Evolutionary conservation across 805 yeast species (phyloP).

Genomic region (Wickerhamomyces strasburgensis): DNA sequence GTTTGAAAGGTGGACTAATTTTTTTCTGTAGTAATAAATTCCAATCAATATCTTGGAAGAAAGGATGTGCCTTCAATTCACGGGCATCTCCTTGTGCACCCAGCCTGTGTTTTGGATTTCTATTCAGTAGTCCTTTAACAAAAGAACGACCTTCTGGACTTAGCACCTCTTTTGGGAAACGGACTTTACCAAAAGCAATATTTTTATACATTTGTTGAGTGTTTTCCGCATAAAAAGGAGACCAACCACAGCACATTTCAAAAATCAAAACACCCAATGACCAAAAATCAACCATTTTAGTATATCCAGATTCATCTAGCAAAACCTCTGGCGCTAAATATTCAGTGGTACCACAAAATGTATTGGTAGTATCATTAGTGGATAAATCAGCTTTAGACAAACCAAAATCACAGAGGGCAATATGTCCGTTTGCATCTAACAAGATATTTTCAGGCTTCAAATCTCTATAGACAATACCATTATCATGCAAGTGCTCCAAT

Average conservation of each 20-base stretch:
- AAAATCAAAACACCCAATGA: conserved; percentile 93
- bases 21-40: conserved; percentile 66
- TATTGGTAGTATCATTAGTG: conserved; percentile 82
- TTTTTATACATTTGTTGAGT: conserved; percentile 99
- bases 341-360: conserved; percentile 98
- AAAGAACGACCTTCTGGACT: conserved; percentile 92
- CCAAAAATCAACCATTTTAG: conserved; percentile 99
- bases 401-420: conserved; percentile 96
- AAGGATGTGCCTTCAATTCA: conserved; percentile 88
- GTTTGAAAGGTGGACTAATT: conserved; percentile 95
- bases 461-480: conserved; percentile 94
- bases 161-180: conserved; percentile 93
- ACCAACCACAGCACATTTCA: conserved; percentile 99
- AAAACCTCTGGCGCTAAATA: conserved; percentile 96
- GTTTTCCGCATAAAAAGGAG: conserved; percentile 96
- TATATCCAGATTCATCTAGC: conserved; percentile 92
- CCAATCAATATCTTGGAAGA: conserved; percentile 93
- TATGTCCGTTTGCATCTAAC: conserved; percentile 94
- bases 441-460: conserved; percentile 95
- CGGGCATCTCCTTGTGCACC: conserved; percentile 91
- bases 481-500: conserved; percentile 89
- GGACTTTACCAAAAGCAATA: conserved; percentile 96
- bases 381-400: conserved; percentile 88
- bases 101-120: conserved; percentile 92
- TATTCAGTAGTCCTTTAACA: conserved; percentile 89